phyloP scores from a whole-genome alignment of 225 moss, liverwort and hornwort genomes.

The Physcomitrium patens region DNA sequence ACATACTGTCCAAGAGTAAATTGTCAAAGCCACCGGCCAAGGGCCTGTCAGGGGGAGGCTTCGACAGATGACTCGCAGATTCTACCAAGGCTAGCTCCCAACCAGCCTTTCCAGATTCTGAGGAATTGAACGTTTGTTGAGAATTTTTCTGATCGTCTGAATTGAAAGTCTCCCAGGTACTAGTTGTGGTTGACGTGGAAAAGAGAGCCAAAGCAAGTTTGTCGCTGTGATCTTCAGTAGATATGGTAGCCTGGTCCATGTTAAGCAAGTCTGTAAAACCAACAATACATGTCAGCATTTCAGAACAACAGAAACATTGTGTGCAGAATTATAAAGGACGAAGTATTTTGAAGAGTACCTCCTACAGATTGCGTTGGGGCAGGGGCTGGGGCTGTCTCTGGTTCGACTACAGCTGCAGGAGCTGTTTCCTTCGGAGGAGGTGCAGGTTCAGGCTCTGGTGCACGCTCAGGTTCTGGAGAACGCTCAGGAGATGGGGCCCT shows the following conservation, averaged over 20 bases:
- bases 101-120: constrained; percentile 49
- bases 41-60: constrained; percentile 38
- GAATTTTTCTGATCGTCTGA: constrained; percentile 16
- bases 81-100: constrained; percentile 78
- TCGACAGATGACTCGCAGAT: constrained; percentile 59
- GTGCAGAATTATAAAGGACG: neutral
- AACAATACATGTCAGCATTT: neutral
- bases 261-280: constrained; percentile 69
- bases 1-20: constrained; percentile 93
- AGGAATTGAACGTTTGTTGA: neutral
- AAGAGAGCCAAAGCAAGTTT: constrained; percentile 90
- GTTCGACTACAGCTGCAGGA: constrained; percentile 48
- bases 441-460: constrained; percentile 48
- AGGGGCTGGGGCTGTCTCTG: constrained; percentile 29
- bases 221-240: constrained; percentile 72
- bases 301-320: neutral
- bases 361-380: constrained; percentile 43
- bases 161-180: constrained; percentile 76
- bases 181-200: constrained; percentile 58
- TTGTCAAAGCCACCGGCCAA: constrained; percentile 95
- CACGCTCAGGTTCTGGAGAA: constrained; percentile 51
- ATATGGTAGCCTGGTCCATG: constrained; percentile 69
- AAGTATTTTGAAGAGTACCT: constrained; percentile 33
- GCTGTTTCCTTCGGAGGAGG: constrained; percentile 47
- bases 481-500: constrained; percentile 52